Conservation (phyloP, 768 basidiomycete genomes). For the Chalciporus chontae region DNA sequence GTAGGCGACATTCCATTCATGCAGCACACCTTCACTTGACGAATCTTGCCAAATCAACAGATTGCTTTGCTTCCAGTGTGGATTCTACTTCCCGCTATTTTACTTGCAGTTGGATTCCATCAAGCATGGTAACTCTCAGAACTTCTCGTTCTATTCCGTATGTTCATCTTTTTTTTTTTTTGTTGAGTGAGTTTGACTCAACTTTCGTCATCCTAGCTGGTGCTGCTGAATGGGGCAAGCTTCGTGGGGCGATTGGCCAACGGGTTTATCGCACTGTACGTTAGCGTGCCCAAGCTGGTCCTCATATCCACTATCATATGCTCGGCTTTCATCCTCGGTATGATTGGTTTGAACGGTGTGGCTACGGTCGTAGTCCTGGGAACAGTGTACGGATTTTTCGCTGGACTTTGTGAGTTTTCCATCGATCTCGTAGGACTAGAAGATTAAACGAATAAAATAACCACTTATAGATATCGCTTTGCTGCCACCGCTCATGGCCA, state of each 20-base stretch:
- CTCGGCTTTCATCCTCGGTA: constrained; percentile 40
- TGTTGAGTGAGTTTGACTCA: background rate
- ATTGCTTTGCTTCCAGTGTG: constrained; percentile 29
- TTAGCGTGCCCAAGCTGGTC: constrained; percentile 44
- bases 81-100: constrained; percentile 50
- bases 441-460: background rate
- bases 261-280: constrained; percentile 37
- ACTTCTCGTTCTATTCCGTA: constrained; percentile 58
- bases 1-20: constrained; percentile 10
- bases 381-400: constrained; percentile 45
- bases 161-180: background rate
- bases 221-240: constrained; percentile 50
- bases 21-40: background rate
- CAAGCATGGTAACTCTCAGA: constrained; percentile 40
- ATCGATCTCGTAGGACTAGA: background rate
- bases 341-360: constrained; percentile 36
- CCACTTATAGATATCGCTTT: constrained; percentile 32
- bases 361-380: constrained; percentile 38
- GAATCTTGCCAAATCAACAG: background rate
- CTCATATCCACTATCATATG: constrained; percentile 32
- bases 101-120: constrained; percentile 55
- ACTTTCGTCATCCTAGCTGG: constrained; percentile 33
- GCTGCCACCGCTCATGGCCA: constrained; percentile 41
- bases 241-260: constrained; percentile 50
- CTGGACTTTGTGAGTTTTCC: constrained; percentile 36